Evolutionary conservation across 257 asterid species (phyloP), one percentile per base, ranked within the genome.

Genomic region (Voacanga thouarsii): DNA sequence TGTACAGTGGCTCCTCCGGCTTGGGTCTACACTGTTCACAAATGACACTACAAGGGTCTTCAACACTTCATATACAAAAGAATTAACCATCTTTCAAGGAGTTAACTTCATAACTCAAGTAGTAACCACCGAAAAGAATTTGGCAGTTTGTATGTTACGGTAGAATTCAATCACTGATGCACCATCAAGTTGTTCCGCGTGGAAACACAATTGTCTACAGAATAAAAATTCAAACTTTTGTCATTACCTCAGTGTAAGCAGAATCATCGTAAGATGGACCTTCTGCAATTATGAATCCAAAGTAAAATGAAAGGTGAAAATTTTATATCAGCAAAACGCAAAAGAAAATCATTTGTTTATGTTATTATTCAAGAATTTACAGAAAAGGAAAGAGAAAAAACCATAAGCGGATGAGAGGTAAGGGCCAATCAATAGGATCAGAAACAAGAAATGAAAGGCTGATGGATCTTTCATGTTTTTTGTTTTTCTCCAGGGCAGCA

Each of bases 1-100:
- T 68, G 84, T 91, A 91, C 23, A 91, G 91, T 71, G 98, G 83
- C 39, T 84, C 82, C 77, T 87, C 97, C 4, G 97, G 87, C 71
- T 79, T 83, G 77, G 43, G 16, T 84, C 85, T 90, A 57, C 98
- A 91, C 97, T 90, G 81, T 83, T 44, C 39, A 21, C 75, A 78
- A 19, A 73, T 26, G 18, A 77, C 24, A 60, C 2, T 26, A 37
- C n/a, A 53, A 33, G 24, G 16, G 16, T 12, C 24, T 39, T 9
- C 60, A 69, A 63, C 67, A 28, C 2, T 63, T 28, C 19, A 28
- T 12, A 63, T 4, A 41, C 39, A 47, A 47, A 47, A 47, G 14
- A 47, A 47, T 47, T 7, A 47, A 47, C 2, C 51, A 10, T 47
- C 14, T 7, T 10, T 47, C 51, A 47, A 47, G 51, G 2, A 11